Evolutionary conservation across 2,329 filamentous ascomycete species (phyloP).

Genomic region (Clonostachys sp.): DNA sequence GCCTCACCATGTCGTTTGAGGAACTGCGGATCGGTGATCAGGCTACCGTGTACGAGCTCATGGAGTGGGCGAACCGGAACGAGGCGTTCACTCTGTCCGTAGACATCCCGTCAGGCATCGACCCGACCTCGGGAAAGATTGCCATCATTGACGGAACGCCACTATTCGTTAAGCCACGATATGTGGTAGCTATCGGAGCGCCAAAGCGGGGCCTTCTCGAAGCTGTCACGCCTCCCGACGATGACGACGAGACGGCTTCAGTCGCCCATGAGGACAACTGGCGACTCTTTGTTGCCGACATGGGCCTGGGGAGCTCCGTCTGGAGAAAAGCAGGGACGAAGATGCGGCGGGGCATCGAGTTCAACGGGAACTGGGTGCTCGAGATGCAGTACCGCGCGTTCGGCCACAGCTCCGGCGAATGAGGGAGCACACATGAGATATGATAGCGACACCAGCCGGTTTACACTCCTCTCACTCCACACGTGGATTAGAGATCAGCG

Average conservation of each 20-base stretch:
- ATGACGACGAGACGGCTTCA: slow-evolving; percentile 27
- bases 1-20: slow-evolving; percentile 83
- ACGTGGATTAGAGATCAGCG: no score
- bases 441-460: no score
- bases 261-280: slow-evolving; percentile 54
- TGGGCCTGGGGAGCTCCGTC: slow-evolving; percentile 76
- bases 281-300: slow-evolving; percentile 80
- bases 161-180: slow-evolving; percentile 76
- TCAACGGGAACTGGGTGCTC: slow-evolving; percentile 82
- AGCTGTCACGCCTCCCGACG: slow-evolving; percentile 55
- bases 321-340: slow-evolving; percentile 83
- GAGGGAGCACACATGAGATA: not conserved
- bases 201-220: slow-evolving; percentile 82
- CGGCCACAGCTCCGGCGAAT: not conserved
- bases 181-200: slow-evolving; percentile 79
- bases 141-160: slow-evolving; percentile 68
- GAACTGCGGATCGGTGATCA: slow-evolving; percentile 81
- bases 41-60: slow-evolving; percentile 79
- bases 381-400: slow-evolving; percentile 50
- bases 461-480: no score
- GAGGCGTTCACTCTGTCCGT: slow-evolving; percentile 79
- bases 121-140: slow-evolving; percentile 68
- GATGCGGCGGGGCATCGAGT: slow-evolving; percentile 79
- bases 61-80: slow-evolving; percentile 89
- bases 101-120: slow-evolving; percentile 87